Conservation (phyloP, 257 asterid species). For the Leonotis leonurus region DNA sequence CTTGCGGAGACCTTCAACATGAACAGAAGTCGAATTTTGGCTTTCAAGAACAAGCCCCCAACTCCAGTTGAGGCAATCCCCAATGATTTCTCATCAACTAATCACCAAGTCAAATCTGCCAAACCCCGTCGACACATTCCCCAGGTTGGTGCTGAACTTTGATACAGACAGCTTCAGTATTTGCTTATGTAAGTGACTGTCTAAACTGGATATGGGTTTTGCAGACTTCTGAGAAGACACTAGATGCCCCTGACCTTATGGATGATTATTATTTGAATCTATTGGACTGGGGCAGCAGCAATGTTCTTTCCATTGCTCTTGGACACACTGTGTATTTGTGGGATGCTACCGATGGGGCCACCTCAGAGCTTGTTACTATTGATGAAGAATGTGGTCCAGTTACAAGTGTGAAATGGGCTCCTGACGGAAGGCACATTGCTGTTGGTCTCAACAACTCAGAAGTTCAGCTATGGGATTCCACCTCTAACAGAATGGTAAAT, state of each 20-base stretch:
- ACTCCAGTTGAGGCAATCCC: constrained; percentile 52
- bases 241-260: constrained; percentile 81
- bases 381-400: constrained; percentile 83
- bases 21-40: constrained; percentile 73
- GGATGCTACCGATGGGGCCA: constrained; percentile 74
- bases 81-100: constrained; percentile 30
- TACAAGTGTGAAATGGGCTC: too few species aligned
- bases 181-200: not conserved
- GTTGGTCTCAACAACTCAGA: constrained; percentile 77
- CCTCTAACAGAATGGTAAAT: constrained; percentile 62
- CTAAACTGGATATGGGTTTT: constrained; percentile 11
- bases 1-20: constrained; percentile 76
- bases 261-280: constrained; percentile 85
- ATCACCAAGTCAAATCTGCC: constrained; percentile 44
- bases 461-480: constrained; percentile 87
- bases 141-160: constrained; percentile 61
- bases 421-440: constrained; percentile 74
- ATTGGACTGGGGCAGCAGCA: constrained; percentile 86
- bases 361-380: constrained; percentile 68
- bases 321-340: constrained; percentile 69
- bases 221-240: constrained; percentile 87
- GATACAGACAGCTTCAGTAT: not conserved
- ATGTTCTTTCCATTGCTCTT: constrained; percentile 83
- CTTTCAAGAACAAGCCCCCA: constrained; percentile 87
- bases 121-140: constrained; percentile 77